Conservation (phyloP, 2,329 filamentous ascomycete genomes). For the Nannizziopsis barbatae region DNA sequence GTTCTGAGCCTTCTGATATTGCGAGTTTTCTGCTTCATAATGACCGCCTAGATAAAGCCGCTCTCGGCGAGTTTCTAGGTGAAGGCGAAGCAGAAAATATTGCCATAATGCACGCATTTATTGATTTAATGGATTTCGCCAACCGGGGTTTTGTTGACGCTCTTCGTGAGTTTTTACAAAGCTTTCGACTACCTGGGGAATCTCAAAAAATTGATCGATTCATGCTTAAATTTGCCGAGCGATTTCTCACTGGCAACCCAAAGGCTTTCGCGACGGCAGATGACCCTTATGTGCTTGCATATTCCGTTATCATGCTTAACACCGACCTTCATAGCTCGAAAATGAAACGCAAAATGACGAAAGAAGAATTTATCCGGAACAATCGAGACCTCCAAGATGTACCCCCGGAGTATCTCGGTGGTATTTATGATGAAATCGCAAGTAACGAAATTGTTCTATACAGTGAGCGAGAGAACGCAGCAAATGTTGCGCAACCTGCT, state of each 20-base stretch:
- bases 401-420: slow-evolving; percentile 78
- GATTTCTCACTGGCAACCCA: slow-evolving; percentile 87
- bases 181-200: slow-evolving; percentile 88
- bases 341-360: slow-evolving; percentile 79
- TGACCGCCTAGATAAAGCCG: slow-evolving; percentile 77
- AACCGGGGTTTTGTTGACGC: slow-evolving; percentile 89
- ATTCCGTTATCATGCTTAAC: slow-evolving; percentile 94
- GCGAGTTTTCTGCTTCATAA: slow-evolving; percentile 71
- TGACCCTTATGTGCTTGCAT: slow-evolving; percentile 89
- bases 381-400: slow-evolving; percentile 89
- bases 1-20: slow-evolving; percentile 70
- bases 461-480: slow-evolving; percentile 81
- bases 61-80: slow-evolving; percentile 86
- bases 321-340: slow-evolving; percentile 90
- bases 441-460: slow-evolving; percentile 88
- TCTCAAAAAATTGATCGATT: slow-evolving; percentile 98
- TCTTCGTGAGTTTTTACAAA: slow-evolving; percentile 79
- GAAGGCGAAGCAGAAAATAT: slow-evolving; percentile 90
- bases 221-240: slow-evolving; percentile 97
- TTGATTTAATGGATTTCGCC: slow-evolving; percentile 86
- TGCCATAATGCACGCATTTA: slow-evolving; percentile 96
- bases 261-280: slow-evolving; percentile 97
- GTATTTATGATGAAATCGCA: slow-evolving; percentile 86
- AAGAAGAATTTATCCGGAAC: slow-evolving; percentile 97
- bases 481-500: slow-evolving; percentile 58